These are phyloP conservation scores for Eucalyptus leucophloia DNA, from an alignment of 345 rosid species.

Conservation along the genomic window DNA sequence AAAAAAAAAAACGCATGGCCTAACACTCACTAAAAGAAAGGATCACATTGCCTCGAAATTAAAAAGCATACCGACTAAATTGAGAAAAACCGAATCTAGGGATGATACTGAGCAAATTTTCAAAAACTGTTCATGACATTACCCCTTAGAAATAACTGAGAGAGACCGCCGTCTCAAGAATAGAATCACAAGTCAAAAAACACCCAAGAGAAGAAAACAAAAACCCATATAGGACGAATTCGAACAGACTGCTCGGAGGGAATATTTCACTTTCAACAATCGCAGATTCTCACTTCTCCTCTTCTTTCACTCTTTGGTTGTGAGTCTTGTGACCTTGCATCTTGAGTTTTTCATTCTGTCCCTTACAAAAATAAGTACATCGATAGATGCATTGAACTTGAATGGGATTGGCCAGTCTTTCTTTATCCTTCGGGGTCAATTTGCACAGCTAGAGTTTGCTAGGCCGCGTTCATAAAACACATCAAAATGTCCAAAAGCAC, in stretches of 20 bases:
- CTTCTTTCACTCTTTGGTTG: neutral
- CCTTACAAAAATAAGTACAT: neutral
- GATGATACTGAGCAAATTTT: neutral
- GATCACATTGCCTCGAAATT: neutral
- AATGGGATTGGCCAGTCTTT: neutral
- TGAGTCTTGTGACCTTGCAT: neutral
- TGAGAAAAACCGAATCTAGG: neutral
- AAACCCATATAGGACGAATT: neutral
- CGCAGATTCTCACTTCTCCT: neutral
- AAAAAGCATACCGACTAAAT: neutral
- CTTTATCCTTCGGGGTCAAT: neutral
- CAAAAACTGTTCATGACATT: neutral
- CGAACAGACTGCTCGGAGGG: neutral
- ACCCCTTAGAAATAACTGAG: neutral
- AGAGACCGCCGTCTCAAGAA: neutral
- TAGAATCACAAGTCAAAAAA: neutral
- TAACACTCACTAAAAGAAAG: neutral
- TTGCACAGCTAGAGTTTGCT: neutral
- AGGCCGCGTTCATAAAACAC: neutral
- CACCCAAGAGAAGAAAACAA: neutral
- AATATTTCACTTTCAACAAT: neutral
- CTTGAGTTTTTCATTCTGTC: neutral
- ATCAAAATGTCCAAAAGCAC: neutral
- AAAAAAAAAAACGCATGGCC: neutral
- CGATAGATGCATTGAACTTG: neutral